Percentiles rank a stretch among this genome's conserved stretches.
Evolutionary conservation across 805 yeast species (phyloP).

Genomic region (Kodamaea kakaduensis): DNA sequence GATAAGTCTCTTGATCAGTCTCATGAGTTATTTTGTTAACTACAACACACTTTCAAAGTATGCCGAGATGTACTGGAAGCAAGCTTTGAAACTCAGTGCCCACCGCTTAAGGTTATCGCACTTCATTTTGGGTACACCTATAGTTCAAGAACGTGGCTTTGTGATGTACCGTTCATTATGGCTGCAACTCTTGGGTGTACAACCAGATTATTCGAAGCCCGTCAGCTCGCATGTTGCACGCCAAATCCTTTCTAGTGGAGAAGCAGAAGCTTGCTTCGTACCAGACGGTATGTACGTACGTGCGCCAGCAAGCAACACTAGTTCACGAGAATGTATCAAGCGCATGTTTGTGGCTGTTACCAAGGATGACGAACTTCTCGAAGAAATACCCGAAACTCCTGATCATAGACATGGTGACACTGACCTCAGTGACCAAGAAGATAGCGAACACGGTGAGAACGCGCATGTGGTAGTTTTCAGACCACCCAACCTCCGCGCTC

Average conservation of each 20-base stretch:
- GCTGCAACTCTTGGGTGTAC: conserved; percentile 39
- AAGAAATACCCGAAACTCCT: conserved; percentile 27
- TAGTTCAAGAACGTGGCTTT: conserved; percentile 67
- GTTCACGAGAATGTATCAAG: conserved; percentile 59
- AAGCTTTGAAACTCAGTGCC: conserved; percentile 53
- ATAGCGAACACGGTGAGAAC: conserved; percentile 46
- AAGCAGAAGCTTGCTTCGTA: conserved; percentile 54
- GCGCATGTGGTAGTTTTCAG: conserved; percentile 59
- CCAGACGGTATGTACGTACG: conserved; percentile 81
- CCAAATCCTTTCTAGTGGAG: conserved; percentile 39
- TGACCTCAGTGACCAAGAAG: conserved; percentile 37
- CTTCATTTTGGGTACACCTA: conserved; percentile 64
- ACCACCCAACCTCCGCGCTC: conserved; percentile 68
- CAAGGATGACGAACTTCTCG: conserved; percentile 57
- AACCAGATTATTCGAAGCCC: conserved; percentile 59
- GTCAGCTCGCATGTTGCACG: conserved; percentile 45
- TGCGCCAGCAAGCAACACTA: conserved; percentile 81
- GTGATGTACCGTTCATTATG: conserved; percentile 50
- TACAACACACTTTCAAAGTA: conserved; percentile 20
- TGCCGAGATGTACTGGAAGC: conserved; percentile 56
- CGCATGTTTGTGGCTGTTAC: conserved; percentile 80
- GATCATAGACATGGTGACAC: conserved; percentile 42
- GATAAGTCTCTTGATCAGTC: too few relatives aligned
- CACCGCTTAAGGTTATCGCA: conserved; percentile 68
- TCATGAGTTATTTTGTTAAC: neutral